A percentile compares a stretch with the other conserved stretches of the same genome.
phyloP scores from a whole-genome alignment of 805 yeast species.

The Scheffersomyces stipitis region DNA sequence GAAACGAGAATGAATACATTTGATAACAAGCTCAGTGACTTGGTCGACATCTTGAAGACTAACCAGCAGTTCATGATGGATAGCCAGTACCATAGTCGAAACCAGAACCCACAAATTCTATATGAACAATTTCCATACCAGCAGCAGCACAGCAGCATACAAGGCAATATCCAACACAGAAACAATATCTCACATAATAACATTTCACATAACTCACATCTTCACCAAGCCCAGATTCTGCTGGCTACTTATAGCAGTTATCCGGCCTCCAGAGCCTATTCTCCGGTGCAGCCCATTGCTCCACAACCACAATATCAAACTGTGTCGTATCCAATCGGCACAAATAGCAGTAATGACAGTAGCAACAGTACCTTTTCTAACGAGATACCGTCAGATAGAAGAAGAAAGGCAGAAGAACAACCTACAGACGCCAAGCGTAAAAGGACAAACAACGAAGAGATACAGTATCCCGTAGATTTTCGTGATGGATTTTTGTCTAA shows the following conservation, averaged over 20 bases:
- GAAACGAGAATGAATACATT: conserved; percentile 35
- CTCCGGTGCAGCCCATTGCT: not conserved
- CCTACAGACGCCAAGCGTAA: not conserved
- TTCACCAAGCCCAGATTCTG: not conserved
- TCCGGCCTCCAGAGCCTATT: not conserved
- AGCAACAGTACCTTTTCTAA: not conserved
- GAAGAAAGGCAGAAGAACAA: not conserved
- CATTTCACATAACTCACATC: not conserved
- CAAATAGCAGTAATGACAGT: not conserved
- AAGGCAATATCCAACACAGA: not conserved
- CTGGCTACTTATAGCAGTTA: not conserved
- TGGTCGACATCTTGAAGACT: conserved; percentile 32
- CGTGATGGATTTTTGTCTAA: conserved; percentile 35
- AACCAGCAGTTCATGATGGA: conserved; percentile 31
- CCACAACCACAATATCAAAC: not conserved
- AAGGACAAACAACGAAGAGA: not conserved
- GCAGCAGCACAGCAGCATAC: conserved; percentile 3
- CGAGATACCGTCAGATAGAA: no score
- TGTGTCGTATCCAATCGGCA: not conserved
- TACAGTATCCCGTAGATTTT: conserved; percentile 28
- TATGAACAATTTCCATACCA: conserved; percentile 5
- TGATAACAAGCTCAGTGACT: conserved; percentile 37
- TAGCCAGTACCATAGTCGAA: conserved; percentile 6
- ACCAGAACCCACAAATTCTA: conserved; percentile 1
- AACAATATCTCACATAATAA: not conserved